Conservation (phyloP, 2,329 filamentous ascomycete genomes). For the Nothophoma quercina region DNA sequence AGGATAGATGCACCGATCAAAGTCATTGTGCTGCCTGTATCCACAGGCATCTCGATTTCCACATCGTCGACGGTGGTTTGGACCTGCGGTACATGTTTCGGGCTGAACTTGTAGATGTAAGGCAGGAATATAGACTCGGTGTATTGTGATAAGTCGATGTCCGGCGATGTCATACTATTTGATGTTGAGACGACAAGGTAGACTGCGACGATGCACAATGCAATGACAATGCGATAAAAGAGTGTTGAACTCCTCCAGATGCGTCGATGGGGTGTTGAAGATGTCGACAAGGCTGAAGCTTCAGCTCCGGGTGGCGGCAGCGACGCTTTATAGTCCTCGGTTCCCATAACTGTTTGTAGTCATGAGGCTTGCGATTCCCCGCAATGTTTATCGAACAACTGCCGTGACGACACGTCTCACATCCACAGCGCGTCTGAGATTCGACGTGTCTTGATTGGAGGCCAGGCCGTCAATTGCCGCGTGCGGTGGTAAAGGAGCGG, state of each 20-base stretch:
- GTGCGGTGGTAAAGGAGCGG: not conserved
- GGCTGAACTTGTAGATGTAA: conserved; percentile 38
- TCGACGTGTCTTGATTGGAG: conserved; percentile 6
- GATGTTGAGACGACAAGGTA: conserved; percentile 16
- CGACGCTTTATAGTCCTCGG: conserved; percentile 26
- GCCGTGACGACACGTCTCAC: conserved; percentile 22
- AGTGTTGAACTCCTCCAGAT: conserved; percentile 32
- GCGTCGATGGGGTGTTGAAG: conserved; percentile 25
- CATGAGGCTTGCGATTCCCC: conserved; percentile 19
- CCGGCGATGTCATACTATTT: conserved; percentile 18
- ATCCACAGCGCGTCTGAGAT: conserved; percentile 20
- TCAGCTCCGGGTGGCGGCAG: conserved; percentile 7
- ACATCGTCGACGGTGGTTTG: conserved; percentile 37
- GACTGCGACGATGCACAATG: conserved; percentile 4
- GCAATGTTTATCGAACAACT: conserved; percentile 11
- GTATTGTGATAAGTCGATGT: conserved; percentile 21
- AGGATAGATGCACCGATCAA: conserved; percentile 45
- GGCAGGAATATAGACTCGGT: conserved; percentile 44
- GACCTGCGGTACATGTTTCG: conserved; percentile 36
- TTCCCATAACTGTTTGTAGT: conserved; percentile 30
- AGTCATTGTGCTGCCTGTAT: conserved; percentile 47
- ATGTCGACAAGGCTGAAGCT: conserved; percentile 6
- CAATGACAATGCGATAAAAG: conserved; percentile 19
- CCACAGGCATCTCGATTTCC: conserved; percentile 42
- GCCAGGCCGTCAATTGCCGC: conserved; percentile 1